phyloP scores from a whole-genome alignment of 345 rosid genomes.

The Nephelium lappaceum region DNA sequence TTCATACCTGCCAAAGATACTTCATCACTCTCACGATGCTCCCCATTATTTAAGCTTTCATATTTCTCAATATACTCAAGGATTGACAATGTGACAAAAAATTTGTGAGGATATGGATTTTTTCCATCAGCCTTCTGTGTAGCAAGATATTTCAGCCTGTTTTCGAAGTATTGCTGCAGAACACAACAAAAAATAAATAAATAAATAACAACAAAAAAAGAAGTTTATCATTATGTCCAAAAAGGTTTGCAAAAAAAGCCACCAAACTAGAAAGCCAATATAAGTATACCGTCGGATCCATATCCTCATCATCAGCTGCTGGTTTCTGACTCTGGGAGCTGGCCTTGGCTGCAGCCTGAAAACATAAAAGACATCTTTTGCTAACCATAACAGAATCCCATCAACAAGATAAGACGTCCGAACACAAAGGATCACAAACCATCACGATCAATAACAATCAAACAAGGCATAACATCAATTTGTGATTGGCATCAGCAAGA shows the following conservation, averaged over 20 bases:
- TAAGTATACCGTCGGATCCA: slow-evolving; percentile 83
- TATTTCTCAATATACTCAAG: slow-evolving; percentile 60
- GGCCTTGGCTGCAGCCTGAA: slow-evolving; percentile 52
- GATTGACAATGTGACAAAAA: slow-evolving; percentile 57
- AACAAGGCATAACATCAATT: not conserved
- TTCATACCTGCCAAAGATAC: slow-evolving; percentile 73
- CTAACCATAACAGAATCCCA: not conserved
- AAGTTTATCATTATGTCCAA: not conserved
- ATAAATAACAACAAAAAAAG: not conserved
- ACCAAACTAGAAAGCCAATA: not conserved
- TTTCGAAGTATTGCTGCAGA: slow-evolving; percentile 89
- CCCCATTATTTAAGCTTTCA: slow-evolving; percentile 62
- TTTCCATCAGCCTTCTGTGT: slow-evolving; percentile 66
- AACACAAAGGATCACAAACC: not conserved
- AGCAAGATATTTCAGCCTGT: slow-evolving; percentile 69
- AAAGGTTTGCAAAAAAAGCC: not conserved
- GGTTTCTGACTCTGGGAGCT: slow-evolving; percentile 42
- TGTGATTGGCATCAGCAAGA: not conserved
- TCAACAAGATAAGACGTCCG: not conserved
- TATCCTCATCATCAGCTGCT: slow-evolving; percentile 89
- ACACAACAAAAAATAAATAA: slow-evolving; percentile 14
- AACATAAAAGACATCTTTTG: not conserved
- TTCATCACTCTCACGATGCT: slow-evolving; percentile 63
- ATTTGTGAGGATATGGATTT: slow-evolving; percentile 93
- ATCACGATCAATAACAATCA: not conserved